phyloP scores from a whole-genome alignment of 2,329 filamentous ascomycete genomes.

The Botryotinia narcissicola region DNA sequence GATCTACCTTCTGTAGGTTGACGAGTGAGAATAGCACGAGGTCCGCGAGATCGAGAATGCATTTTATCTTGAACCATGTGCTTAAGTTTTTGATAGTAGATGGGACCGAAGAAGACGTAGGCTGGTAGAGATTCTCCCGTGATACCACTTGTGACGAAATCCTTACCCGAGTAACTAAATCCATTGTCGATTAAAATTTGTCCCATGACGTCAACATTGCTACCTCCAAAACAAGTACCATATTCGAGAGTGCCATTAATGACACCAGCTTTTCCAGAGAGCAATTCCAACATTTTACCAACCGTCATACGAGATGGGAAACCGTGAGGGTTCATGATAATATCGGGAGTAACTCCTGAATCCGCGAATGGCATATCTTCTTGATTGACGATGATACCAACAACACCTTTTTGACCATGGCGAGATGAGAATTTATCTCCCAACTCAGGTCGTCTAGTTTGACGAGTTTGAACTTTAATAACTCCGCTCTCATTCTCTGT shows the following conservation, averaged over 20 bases:
- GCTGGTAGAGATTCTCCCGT: slow-evolving; percentile 91
- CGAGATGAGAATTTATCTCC: slow-evolving; percentile 99
- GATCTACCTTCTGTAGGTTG: slow-evolving; percentile 96
- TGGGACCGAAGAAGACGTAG: slow-evolving; percentile 97
- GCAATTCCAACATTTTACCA: slow-evolving; percentile 92
- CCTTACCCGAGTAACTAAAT: slow-evolving; percentile 96
- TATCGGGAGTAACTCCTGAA: slow-evolving; percentile 86
- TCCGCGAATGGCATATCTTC: slow-evolving; percentile 97
- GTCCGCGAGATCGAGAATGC: slow-evolving; percentile 90
- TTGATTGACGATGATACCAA: slow-evolving; percentile 93
- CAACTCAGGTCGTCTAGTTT: slow-evolving; percentile 89
- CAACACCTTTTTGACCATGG: slow-evolving; percentile 97
- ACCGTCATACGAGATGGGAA: slow-evolving; percentile 99
- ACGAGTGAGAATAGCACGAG: slow-evolving; percentile 84
- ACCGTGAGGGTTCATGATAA: slow-evolving; percentile 99
- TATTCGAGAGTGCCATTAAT: slow-evolving; percentile 83
- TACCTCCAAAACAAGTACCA: slow-evolving; percentile 82
- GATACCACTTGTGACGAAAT: slow-evolving; percentile 92
- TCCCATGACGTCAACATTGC: slow-evolving; percentile 85
- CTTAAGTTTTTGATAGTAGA: slow-evolving; percentile 99
- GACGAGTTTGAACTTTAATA: slow-evolving; percentile 93
- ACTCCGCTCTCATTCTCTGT: slow-evolving; percentile 83
- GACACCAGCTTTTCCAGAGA: slow-evolving; percentile 91
- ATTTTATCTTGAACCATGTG: slow-evolving; percentile 99
- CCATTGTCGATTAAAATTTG: slow-evolving; percentile 80